Conservation (phyloP, 768 basidiomycete species). For the Macrocybe gigantea region DNA sequence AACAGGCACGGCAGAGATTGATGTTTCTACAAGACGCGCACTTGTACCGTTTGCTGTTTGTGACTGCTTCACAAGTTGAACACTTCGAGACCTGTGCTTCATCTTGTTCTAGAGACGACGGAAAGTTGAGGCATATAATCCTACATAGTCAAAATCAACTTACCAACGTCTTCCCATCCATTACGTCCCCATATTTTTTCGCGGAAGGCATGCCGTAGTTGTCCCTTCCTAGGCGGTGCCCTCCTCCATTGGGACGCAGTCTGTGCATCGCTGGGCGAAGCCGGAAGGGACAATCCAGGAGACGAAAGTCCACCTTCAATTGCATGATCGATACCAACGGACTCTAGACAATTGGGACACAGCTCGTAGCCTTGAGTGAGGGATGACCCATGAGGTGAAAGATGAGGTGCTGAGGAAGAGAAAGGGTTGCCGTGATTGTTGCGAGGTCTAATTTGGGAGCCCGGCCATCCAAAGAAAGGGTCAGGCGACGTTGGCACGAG, state of each 20-base stretch:
- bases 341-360: conserved; percentile 74
- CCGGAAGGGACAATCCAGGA: conserved; percentile 34
- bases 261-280: conserved; percentile 49
- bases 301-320: conserved; percentile 52
- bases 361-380: conserved; percentile 67
- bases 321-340: conserved; percentile 74
- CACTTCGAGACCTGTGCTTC: conserved; percentile 62
- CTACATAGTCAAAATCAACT: conserved; percentile 19
- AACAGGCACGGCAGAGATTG: conserved; percentile 78
- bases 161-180: conserved; percentile 90
- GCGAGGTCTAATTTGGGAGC: conserved; percentile 2
- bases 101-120: conserved; percentile 48
- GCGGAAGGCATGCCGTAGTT: conserved; percentile 76
- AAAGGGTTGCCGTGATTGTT: conserved; percentile 43
- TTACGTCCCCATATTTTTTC: conserved; percentile 82
- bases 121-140: conserved; percentile 1
- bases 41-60: conserved; percentile 69
- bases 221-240: conserved; percentile 70
- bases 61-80: conserved; percentile 69
- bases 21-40: conserved; percentile 79
- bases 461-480: background rate
- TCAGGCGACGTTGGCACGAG: conserved; percentile 21
- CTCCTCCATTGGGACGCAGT: conserved; percentile 55
- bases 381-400: conserved; percentile 14
- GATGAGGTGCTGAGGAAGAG: conserved; percentile 22